Base-by-base conservation (phyloP, 371 early-diverging fungal genomes). In the Lichtheimia ornata region DNA sequence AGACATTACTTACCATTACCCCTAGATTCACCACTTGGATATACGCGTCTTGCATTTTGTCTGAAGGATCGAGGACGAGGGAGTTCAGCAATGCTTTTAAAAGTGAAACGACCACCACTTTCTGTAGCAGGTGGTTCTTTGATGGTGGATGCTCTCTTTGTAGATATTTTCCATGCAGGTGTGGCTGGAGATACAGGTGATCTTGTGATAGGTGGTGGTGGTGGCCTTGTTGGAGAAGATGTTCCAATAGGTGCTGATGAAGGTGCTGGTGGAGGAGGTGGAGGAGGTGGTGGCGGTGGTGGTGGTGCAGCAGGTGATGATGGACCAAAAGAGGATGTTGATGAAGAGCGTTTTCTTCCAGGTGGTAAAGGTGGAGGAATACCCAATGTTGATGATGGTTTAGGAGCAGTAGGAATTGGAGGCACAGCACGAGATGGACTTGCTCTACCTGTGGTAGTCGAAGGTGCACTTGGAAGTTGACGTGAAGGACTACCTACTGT, bases 331-430 rank as follows among this genome's bases (percentile, higher is more conserved):
- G 57, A 47, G 22, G 73, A 56, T 22, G 67, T 59, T 2, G 76
- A 73, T 0, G 76, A 51, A 27, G 79, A 71, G 5, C 74, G 62
- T 17, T 69, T 61, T 66, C 76, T 61, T 22, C 76, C 76, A 27
- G 76, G 72, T 42, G 72, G 76, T 28, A 74, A 62, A 30, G 70
- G 70, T 15, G 79, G 76, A 24, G 76, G 79, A 5, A 76, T 66
- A 25, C 56, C 58, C 9, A 50, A 15, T 40, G 41, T 60, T 25
- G 58, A 15, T 49, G 62, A 15, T n/a, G 55, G 40, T 56, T 54
- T 54, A 40, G 47, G 41, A 11, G 62, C 47, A n/a, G 45, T 55
- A 22, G 55, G 62, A 24, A 62, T 30, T 13, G 49, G 62, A 2
- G 62, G 62, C 7, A 54, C 41, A 17, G 28, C 43, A 30, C 62